Conservation (phyloP, 305 asterid genomes). For the Salvia sclarea region DNA sequence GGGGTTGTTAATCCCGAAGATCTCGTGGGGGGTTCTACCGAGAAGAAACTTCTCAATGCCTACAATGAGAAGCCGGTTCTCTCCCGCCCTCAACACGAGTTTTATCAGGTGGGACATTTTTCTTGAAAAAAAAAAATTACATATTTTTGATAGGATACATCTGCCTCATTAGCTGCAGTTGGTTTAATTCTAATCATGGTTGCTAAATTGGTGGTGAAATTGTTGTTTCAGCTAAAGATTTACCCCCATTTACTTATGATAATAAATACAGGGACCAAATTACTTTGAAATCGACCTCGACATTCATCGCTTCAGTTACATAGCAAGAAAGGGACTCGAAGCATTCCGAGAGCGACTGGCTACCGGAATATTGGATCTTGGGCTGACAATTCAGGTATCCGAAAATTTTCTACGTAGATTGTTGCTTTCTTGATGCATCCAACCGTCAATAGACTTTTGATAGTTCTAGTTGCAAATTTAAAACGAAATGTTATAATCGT, state of each 20-base stretch:
- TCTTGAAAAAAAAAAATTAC: not conserved
- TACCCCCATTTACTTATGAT: not conserved
- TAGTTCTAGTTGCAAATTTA: too few species aligned
- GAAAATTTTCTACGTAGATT: not conserved
- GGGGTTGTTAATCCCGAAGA: constrained; percentile 86
- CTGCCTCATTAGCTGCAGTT: too few species aligned
- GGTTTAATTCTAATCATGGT: not conserved
- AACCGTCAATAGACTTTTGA: not conserved
- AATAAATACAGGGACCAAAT: constrained; percentile 60
- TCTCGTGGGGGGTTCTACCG: constrained; percentile 83
- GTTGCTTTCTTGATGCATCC: not conserved
- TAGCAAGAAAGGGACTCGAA: constrained; percentile 94
- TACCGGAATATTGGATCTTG: constrained; percentile 73
- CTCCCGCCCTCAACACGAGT: constrained; percentile 95
- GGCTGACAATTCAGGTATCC: constrained; percentile 85
- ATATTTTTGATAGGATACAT: too few species aligned
- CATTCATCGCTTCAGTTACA: constrained; percentile 96
- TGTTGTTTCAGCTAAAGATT: not conserved
- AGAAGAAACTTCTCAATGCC: constrained; percentile 77
- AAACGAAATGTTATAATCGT: too few species aligned
- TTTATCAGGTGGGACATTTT: constrained; percentile 57
- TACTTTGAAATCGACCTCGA: constrained; percentile 95
- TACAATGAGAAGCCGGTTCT: constrained; percentile 96
- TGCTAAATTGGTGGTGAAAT: not conserved
- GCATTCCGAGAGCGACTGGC: constrained; percentile 84